Evolutionary conservation across 805 yeast species (phyloP), one percentile per base, ranked within the genome.

Genomic region (Starmera caribaea): DNA sequence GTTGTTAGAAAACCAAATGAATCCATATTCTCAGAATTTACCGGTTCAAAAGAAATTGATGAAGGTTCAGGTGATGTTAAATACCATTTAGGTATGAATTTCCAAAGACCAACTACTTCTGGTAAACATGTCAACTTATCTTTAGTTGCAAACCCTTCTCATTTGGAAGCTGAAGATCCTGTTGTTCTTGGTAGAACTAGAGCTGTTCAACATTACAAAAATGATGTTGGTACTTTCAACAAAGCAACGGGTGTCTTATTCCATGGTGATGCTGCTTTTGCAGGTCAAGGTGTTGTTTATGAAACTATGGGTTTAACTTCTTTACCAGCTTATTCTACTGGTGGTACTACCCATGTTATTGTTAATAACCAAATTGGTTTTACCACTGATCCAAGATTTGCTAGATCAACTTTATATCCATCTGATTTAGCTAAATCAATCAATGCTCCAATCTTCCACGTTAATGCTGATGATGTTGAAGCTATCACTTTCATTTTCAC

Each of bases 31-130:
- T 80, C 94, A 39, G 98, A 92, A 71, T 92, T 92, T 63, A 74
- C 88, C 40, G 98, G 98, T 47, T 81, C 95, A 30, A 76, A 81
- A 55, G 81, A 82, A 54, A 78, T 81, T 53, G 96, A 87, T 63
- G 96, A 89, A 68, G 97, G 97, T 53, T 86, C 96, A 27, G 98
- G 98, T 67, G 99, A 92, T 68, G 98, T 92, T 57, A 92, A 92
- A 69, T 92, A 92, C 73, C 98, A 92, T 65, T 75, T 92, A 68
- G 98, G 99, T 73, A 90, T 92, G 96, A 90, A 92, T 73, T 92
- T 89, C 73, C 86, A 81, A 62, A 84, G 99, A 71, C 99, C 99
- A 63, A 92, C 99, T 41, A 94, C 97, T 35, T 84, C 96, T 24
- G 99, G 99, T 64, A 88, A 88, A 66, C 85, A 16, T 59, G 97